These are phyloP conservation scores for Yamadazyma kanchanaburiensis DNA, from an alignment of 1,139 yeast genomes.

Conservation along the genomic window DNA sequence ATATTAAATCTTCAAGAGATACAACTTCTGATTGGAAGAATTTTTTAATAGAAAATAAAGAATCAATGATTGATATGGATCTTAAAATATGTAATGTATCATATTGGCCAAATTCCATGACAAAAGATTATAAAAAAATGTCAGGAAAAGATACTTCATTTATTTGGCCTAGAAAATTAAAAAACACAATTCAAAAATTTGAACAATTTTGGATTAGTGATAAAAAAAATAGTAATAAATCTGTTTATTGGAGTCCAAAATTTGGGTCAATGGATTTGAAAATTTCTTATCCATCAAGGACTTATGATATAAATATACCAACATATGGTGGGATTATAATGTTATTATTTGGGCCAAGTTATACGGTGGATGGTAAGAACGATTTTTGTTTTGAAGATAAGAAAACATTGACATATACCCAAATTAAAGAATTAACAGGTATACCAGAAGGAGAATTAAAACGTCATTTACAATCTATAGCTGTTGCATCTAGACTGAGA, in stretches of 20 bases:
- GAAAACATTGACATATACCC: conserved; percentile 45
- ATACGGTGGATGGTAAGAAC: conserved; percentile 15
- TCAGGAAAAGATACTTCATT: conserved; percentile 45
- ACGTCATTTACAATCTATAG: conserved; percentile 78
- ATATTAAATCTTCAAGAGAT: conserved; percentile 66
- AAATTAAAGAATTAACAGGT: conserved; percentile 63
- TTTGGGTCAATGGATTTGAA: conserved; percentile 79
- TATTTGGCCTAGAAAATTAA: conserved; percentile 41
- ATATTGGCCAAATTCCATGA: conserved; percentile 50
- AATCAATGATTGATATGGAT: conserved; percentile 38
- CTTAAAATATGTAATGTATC: conserved; percentile 53
- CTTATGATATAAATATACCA: conserved; percentile 80
- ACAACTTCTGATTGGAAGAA: conserved; percentile 52
- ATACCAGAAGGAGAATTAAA: conserved; percentile 72
- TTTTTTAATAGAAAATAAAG: conserved; percentile 14
- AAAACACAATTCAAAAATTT: conserved; percentile 35
- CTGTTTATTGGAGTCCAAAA: conserved; percentile 79
- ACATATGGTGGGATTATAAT: conserved; percentile 77
- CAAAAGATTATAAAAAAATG: conserved; percentile 53
- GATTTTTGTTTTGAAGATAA: conserved; percentile 46
- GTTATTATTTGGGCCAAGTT: conserved; percentile 57
- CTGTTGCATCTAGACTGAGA: conserved; percentile 80
- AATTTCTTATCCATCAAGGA: conserved; percentile 59
- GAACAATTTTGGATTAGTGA: conserved; percentile 48
- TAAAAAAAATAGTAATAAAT: conserved; percentile 68